phyloP scores from a whole-genome alignment of 306 rosid species.

The Medicago lupulina region DNA sequence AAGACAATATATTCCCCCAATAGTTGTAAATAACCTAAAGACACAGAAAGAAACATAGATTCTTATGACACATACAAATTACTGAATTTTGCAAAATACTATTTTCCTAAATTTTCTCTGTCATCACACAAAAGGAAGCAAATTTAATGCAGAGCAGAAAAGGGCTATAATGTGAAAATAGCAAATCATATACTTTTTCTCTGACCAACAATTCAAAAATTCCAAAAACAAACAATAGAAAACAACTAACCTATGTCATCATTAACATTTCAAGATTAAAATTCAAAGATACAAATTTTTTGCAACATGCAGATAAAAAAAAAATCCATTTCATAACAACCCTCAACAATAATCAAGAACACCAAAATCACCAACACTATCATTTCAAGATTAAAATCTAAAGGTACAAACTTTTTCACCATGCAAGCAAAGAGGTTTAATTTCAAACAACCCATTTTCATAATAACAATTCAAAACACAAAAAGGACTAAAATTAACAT shows the following conservation, averaged over 20 bases:
- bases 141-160: constrained; percentile 35
- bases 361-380: background rate
- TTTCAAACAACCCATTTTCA: background rate
- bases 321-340: too few relatives aligned
- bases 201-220: background rate
- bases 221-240: background rate
- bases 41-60: background rate
- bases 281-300: too few relatives aligned
- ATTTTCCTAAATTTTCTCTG: constrained; percentile 30
- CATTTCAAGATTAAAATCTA: constrained; percentile 27
- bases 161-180: constrained; percentile 19
- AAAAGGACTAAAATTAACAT: background rate
- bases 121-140: constrained; percentile 41
- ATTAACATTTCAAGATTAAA: background rate
- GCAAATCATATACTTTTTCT: background rate
- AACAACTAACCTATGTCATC: constrained; percentile 7
- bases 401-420: constrained; percentile 3
- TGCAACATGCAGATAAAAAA: too few relatives aligned
- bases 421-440: background rate
- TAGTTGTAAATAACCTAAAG: constrained; percentile 15
- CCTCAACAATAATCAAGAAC: too few relatives aligned
- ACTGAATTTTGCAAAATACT: constrained; percentile 6
- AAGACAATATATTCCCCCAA: constrained; percentile 10
- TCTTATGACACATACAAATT: background rate
- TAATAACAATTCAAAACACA: background rate